Evolutionary conservation across 495 filamentous ascomycete species (phyloP), one percentile per base, ranked within the genome.

Genomic region (Astrothelium subdiscretum): DNA sequence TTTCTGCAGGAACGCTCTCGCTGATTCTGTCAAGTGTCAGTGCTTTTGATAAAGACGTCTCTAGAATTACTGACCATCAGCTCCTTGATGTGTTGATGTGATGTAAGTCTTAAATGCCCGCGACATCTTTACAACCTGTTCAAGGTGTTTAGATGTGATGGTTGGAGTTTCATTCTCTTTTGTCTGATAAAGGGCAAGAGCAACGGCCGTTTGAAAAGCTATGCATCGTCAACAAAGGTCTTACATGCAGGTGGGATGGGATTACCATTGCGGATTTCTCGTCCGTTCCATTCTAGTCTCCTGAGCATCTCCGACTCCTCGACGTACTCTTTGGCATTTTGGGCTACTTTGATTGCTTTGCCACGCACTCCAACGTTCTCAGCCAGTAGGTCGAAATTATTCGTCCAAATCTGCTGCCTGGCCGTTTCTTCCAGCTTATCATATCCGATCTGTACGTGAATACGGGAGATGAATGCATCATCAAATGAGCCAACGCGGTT

Each of bases 401-500:
- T 38, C 35, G 35, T 38, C 35, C 35, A 38, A 15, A 38, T 38
- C 15, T 8, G 8, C 35, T 38, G 35, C 35, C 35, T 6, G 8
- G 35, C 35, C 15, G 35, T 6, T 15, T 38, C 35, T 38, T 38
- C 35, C 8, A 38, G 35, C 35, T 38, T 38, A 15, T 38, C 35
- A 38, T 38, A 38, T 38, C 35, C 35, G 35, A 38, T 38, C 15
- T 38, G 35, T 15, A 79, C 66, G 61, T 80, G 76, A 38, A 77
- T 75, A 2, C 76, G 69, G 0, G 76, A 75, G 59, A 70, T 67
- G 60, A 78, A 75, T 1, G 74, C 74, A 54, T 77, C 71, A 61
- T 79, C 76, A 57, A 81, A 76, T 8, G 66, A 75, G 12, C 73
- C 77, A 1, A 84, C 76, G 6, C 81, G 71, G 63, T 84, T 86